Conservation (phyloP, 1,284 basidiomycete genomes). For the Fomes fomentarius region DNA sequence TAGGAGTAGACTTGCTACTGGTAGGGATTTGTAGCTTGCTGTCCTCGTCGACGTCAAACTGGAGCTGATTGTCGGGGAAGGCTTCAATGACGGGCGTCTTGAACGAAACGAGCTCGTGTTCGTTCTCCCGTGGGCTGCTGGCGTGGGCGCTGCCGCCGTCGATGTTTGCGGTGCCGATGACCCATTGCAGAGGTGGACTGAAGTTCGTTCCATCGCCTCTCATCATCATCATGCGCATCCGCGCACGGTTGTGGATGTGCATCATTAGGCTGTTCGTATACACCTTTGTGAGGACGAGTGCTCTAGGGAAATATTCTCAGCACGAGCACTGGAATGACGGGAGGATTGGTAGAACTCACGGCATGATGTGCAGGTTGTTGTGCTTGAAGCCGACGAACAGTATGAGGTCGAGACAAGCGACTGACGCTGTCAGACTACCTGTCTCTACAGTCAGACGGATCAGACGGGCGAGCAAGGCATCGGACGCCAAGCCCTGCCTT, state of each 20-base stretch:
- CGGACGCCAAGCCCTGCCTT: neutral
- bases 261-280: slow-evolving; percentile 22
- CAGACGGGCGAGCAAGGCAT: slow-evolving; percentile 7
- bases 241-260: slow-evolving; percentile 19
- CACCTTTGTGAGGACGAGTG: slow-evolving; percentile 18
- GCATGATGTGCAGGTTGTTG: slow-evolving; percentile 15
- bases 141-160: neutral
- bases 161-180: neutral
- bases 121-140: neutral
- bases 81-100: neutral
- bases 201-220: neutral
- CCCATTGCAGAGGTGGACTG: neutral
- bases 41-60: too few relatives aligned
- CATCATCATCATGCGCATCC: slow-evolving; percentile 1
- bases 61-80: neutral
- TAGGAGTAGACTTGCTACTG: too few relatives aligned
- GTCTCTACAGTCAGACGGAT: slow-evolving; percentile 16
- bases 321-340: neutral
- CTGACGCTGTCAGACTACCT: slow-evolving; percentile 10
- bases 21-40: too few relatives aligned
- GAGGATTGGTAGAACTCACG: neutral
- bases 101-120: neutral
- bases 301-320: neutral
- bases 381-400: slow-evolving; percentile 16
- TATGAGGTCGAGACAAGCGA: slow-evolving; percentile 13